Evolutionary conservation across 495 filamentous ascomycete species (phyloP).

Genomic region (Chaetomium fimeti): DNA sequence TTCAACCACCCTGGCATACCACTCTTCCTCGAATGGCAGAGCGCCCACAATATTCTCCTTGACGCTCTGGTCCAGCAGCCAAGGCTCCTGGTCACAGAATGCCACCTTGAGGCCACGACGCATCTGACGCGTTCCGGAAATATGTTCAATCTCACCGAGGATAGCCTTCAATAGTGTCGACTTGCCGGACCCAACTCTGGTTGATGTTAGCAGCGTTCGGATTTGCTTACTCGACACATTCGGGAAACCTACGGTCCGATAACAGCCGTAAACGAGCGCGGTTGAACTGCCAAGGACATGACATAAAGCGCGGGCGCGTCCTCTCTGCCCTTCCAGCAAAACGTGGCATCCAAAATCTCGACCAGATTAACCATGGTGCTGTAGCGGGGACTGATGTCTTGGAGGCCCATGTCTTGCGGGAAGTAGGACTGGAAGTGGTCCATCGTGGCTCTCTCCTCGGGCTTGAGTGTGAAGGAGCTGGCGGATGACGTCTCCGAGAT

Average conservation of each 20-base stretch:
- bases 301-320: slow-evolving; percentile 8
- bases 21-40: slow-evolving; percentile 46
- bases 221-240: too few relatives aligned
- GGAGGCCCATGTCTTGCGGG: slow-evolving; percentile 6
- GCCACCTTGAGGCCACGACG: slow-evolving; percentile 13
- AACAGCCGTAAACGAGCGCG: slow-evolving; percentile 14
- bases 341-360: slow-evolving; percentile 16
- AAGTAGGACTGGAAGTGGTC: slow-evolving; percentile 2
- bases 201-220: background rate
- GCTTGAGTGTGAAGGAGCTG: slow-evolving; percentile 4
- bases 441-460: background rate
- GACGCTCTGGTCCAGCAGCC: slow-evolving; percentile 15
- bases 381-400: background rate
- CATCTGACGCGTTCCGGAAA: slow-evolving; percentile 3
- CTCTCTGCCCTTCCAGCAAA: slow-evolving; percentile 13
- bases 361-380: slow-evolving; percentile 9
- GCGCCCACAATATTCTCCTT: slow-evolving; percentile 14
- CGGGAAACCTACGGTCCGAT: slow-evolving; percentile 10
- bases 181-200: slow-evolving; percentile 13
- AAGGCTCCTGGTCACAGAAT: slow-evolving; percentile 19
- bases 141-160: slow-evolving; percentile 12
- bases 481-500: slow-evolving; percentile 7
- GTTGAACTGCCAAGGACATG: slow-evolving; percentile 1
- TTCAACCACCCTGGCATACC: slow-evolving; percentile 58
- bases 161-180: slow-evolving; percentile 14